Evolutionary conservation across 768 basidiomycete genomes (phyloP).

Genomic region (Austroboletus eburneus): DNA sequence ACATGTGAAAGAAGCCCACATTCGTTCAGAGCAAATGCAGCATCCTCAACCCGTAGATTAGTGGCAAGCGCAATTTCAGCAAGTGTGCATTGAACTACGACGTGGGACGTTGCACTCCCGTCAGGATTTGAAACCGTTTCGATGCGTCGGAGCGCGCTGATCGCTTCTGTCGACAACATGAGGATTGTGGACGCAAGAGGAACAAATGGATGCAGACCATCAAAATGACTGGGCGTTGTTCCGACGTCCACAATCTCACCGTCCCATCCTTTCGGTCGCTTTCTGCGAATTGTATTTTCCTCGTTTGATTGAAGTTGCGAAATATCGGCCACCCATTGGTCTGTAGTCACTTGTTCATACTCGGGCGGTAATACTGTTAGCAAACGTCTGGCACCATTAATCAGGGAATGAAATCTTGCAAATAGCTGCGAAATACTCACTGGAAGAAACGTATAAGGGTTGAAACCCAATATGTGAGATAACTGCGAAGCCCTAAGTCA

Average conservation of each 20-base stretch:
- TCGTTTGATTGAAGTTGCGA: slow-evolving; percentile 32
- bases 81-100: slow-evolving; percentile 68
- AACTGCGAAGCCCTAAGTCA: slow-evolving; percentile 86
- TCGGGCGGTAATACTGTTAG: slow-evolving; percentile 60
- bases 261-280: slow-evolving; percentile 67
- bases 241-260: slow-evolving; percentile 53
- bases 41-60: slow-evolving; percentile 79
- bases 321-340: slow-evolving; percentile 42
- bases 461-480: slow-evolving; percentile 84
- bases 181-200: slow-evolving; percentile 1
- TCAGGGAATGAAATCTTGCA: not conserved
- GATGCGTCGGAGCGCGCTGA: slow-evolving; percentile 51
- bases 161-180: slow-evolving; percentile 39
- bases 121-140: slow-evolving; percentile 56
- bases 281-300: slow-evolving; percentile 34
- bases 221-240: slow-evolving; percentile 35
- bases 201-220: slow-evolving; percentile 32
- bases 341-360: slow-evolving; percentile 40
- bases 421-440: slow-evolving; percentile 32
- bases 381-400: slow-evolving; percentile 40
- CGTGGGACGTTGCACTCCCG: slow-evolving; percentile 68
- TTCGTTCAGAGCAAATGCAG: slow-evolving; percentile 84
- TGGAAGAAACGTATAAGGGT: slow-evolving; percentile 81
- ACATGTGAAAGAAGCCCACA: slow-evolving; percentile 66
- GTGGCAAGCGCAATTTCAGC: slow-evolving; percentile 74